Conservation (phyloP, 2,329 filamentous ascomycete species). For the Zymoseptoria passerinii region DNA sequence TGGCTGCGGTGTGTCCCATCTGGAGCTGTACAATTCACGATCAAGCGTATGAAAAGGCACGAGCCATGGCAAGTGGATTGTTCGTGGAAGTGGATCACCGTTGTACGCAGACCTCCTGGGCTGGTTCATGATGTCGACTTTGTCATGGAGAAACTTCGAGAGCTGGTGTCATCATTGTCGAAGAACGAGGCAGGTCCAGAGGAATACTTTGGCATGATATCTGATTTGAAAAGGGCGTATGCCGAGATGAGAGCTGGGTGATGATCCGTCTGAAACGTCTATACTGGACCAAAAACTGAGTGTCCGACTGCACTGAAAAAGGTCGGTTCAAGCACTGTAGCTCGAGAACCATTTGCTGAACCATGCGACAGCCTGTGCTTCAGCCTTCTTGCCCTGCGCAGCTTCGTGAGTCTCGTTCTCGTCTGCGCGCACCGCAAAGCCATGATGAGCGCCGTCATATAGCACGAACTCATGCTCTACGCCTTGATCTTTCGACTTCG, state of each 20-base stretch:
- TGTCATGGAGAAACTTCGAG: constrained; percentile 14
- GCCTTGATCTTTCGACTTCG: constrained; percentile 25
- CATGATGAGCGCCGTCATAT: constrained; percentile 32
- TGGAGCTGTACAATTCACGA: constrained; percentile 18
- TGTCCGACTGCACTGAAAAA: too few species aligned
- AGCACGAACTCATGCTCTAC: constrained; percentile 32
- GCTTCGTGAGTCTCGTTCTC: constrained; percentile 28
- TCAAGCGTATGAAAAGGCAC: constrained; percentile 10
- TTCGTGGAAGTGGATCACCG: constrained; percentile 25
- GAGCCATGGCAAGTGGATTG: constrained; percentile 16
- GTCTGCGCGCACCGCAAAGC: constrained; percentile 31
- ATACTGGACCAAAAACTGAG: background rate
- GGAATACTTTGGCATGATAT: constrained; percentile 15
- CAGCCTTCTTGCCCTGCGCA: constrained; percentile 29
- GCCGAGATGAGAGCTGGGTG: background rate
- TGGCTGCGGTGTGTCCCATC: constrained; percentile 24
- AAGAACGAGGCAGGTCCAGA: constrained; percentile 8
- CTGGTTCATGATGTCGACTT: constrained; percentile 18
- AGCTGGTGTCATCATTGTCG: constrained; percentile 7
- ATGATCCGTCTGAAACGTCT: background rate
- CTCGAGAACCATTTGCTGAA: constrained; percentile 30
- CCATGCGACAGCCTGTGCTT: constrained; percentile 33
- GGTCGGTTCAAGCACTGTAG: background rate
- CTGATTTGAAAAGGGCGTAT: constrained; percentile 15
- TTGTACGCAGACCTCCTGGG: constrained; percentile 18